These are phyloP conservation scores for Penicillium lividum DNA, from an alignment of 495 filamentous ascomycete genomes.

Conservation along the genomic window DNA sequence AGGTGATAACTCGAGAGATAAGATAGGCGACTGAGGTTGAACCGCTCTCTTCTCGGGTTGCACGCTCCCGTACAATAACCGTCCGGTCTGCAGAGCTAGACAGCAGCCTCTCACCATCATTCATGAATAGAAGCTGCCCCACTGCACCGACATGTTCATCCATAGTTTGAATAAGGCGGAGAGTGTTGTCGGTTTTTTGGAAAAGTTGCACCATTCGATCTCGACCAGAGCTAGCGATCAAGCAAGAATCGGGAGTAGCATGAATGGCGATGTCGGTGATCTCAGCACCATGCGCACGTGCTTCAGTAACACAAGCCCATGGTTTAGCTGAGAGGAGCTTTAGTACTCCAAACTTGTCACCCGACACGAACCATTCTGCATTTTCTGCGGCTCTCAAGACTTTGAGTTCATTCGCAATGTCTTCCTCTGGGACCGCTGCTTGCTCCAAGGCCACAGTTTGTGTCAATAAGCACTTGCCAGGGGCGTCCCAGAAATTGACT, in stretches of 20 bases:
- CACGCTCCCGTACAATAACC: conserved; percentile 73
- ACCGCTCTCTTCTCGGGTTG: conserved; percentile 62
- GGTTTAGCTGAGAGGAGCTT: conserved; percentile 50
- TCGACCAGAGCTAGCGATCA: conserved; percentile 79
- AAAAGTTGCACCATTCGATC: conserved; percentile 93
- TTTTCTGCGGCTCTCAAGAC: conserved; percentile 61
- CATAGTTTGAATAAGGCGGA: conserved; percentile 69
- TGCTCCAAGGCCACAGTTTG: conserved; percentile 71
- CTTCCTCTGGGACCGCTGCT: conserved; percentile 54
- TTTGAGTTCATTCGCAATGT: conserved; percentile 72
- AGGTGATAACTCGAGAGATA: conserved; percentile 68
- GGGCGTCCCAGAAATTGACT: conserved; percentile 77
- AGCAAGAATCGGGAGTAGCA: conserved; percentile 31
- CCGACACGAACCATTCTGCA: conserved; percentile 68
- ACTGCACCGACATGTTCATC: conserved; percentile 78
- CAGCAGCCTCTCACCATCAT: conserved; percentile 67
- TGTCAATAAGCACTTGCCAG: conserved; percentile 66
- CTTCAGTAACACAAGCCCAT: conserved; percentile 57
- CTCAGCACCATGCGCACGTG: conserved; percentile 84
- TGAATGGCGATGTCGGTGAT: conserved; percentile 76
- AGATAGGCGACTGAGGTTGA: conserved; percentile 73
- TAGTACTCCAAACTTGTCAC: conserved; percentile 82
- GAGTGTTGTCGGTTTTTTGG: conserved; percentile 51
- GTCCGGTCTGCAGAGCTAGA: conserved; percentile 90
- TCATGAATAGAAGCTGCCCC: conserved; percentile 59